Evolutionary conservation across 306 rosid genomes (phyloP).

Genomic region (Corylus heterophylla): DNA sequence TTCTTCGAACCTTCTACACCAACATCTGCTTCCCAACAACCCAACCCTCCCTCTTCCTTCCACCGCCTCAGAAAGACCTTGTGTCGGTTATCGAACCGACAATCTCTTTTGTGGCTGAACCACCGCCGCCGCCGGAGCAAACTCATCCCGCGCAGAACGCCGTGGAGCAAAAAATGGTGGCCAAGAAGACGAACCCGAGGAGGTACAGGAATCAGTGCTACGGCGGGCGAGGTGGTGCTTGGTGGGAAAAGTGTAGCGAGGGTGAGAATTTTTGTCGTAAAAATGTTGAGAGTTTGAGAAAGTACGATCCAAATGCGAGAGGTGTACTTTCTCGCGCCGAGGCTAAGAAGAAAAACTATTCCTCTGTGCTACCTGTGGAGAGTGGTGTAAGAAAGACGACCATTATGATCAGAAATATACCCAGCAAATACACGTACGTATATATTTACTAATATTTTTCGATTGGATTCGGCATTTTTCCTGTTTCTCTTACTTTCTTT

Average conservation of each 20-base stretch:
- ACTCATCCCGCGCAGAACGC: not conserved
- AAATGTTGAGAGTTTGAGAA: not conserved
- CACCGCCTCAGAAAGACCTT: not conserved
- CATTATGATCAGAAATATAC: constrained; percentile 60
- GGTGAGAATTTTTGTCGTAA: not conserved
- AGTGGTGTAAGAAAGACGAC: constrained; percentile 31
- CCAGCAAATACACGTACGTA: constrained; percentile 57
- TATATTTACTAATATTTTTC: not conserved
- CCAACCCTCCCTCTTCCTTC: not conserved
- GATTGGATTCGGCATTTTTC: too few relatives aligned
- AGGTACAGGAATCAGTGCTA: not conserved
- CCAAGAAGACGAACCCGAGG: too few relatives aligned
- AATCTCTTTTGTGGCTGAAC: not conserved
- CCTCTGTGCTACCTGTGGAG: constrained; percentile 7
- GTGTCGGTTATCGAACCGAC: not conserved
- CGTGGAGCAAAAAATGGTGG: not conserved
- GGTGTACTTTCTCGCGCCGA: not conserved
- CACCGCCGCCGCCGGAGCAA: not conserved
- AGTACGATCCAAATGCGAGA: not conserved
- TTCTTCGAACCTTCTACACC: not conserved
- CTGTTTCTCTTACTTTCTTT: too few relatives aligned
- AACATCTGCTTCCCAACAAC: not conserved
- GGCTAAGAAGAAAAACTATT: constrained; percentile 1
- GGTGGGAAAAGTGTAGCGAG: not conserved
- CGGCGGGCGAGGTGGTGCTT: not conserved